phyloP scores from a whole-genome alignment of 2,329 filamentous ascomycete genomes.

The Colletotrichum tropicicola region DNA sequence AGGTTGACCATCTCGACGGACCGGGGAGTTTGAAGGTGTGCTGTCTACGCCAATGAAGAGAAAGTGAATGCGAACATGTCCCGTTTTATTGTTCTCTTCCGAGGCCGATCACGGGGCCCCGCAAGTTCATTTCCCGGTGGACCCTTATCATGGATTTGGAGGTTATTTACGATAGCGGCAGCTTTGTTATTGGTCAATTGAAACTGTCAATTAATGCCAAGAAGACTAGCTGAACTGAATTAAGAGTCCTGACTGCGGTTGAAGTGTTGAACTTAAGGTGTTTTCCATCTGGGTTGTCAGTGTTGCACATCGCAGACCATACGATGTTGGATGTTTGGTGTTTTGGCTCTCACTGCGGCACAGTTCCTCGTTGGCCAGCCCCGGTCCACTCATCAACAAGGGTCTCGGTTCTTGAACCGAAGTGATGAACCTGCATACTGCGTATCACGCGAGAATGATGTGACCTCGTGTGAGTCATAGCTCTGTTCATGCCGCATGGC shows the following conservation, averaged over 20 bases:
- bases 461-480: no score
- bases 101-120: conserved; percentile 24
- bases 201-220: background rate
- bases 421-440: no score
- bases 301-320: no score
- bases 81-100: background rate
- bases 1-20: background rate
- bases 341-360: no score
- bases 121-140: conserved; percentile 20
- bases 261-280: no score
- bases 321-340: no score
- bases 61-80: background rate
- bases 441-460: no score
- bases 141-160: conserved; percentile 2
- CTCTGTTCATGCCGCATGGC: no score
- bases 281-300: no score
- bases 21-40: background rate
- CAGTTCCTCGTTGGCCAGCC: no score
- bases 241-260: background rate
- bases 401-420: no score
- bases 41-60: background rate
- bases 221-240: background rate
- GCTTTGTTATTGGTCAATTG: background rate
- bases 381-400: no score
- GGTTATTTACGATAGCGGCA: background rate